Base-by-base conservation (phyloP, 73 alveolate genomes). In the Blepharisma japonicum region DNA sequence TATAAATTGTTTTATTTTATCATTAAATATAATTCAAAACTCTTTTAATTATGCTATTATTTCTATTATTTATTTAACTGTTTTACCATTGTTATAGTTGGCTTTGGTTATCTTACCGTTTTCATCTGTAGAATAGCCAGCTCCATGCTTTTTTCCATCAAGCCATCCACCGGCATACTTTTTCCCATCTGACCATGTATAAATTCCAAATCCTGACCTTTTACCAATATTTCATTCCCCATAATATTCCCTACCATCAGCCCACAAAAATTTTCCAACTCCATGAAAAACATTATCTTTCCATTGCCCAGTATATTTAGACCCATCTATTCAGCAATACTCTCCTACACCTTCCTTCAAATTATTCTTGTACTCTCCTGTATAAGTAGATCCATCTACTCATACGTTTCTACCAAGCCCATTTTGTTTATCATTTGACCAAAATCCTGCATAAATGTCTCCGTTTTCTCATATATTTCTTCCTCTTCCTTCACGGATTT, bases 271-370 rank as follows among this genome's bases (percentile, higher is more conserved):
- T 32, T 38, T 7, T 32, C 42, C 96, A 54, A 70, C 66, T 46
- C 96, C 96, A 79, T 90, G 93, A 92, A 87, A 87, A 45, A 78
- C 83, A 45, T 77, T 80, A 68, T 84, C 72, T 61, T 88, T 81
- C 95, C 94, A 88, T 66, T 79, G 82, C 5, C 97, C 97, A 23
- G 82, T 72, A 68, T 90, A 90, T 45, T 51, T 68, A 4, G 92
- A 47, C 20, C 90, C 91, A 72, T 78, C 68, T 50, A 71, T 74
- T 94, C 97, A 91, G 72, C 42, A 25, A 78, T 80, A 89, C 71
- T 86, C 92, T 45, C 97, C 97, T 38, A 79, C 76, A 7, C 97
- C 97, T 39, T 91, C 81, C 53, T 92, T 91, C 77, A 85, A 85
- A 55, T 89, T 88, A 47, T 90, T 53, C 18, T 47, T 6, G 79